Evolutionary conservation across 192 early-diverging fungal species (phyloP).

Genomic region (Bifiguratus adelaidae): DNA sequence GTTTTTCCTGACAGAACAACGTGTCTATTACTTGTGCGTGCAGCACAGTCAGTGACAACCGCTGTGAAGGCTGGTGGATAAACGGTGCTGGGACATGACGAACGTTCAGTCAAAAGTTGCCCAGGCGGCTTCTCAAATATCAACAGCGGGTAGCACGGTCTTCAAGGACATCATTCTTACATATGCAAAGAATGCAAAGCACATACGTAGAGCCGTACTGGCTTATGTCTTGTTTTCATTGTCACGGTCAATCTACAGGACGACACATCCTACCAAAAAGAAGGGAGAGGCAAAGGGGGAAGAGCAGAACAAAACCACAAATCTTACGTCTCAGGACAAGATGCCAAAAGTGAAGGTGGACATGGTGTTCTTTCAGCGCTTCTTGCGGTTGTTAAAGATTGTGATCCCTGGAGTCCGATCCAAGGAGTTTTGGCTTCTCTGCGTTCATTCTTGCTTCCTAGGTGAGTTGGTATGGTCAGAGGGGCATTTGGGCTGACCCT

Average conservation of each 20-base stretch:
- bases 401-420: conserved; percentile 76
- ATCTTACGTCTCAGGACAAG: neutral
- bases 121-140: neutral
- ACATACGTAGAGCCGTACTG: conserved; percentile 25
- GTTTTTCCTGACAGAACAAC: too few relatives aligned
- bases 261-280: neutral
- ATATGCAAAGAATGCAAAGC: conserved; percentile 21
- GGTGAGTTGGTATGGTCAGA: too few relatives aligned
- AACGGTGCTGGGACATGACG: conserved; percentile 21
- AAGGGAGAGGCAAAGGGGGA: neutral
- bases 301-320: neutral
- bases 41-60: too few relatives aligned
- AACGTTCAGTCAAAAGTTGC: conserved; percentile 17
- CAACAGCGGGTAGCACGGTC: neutral
- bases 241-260: conserved; percentile 4
- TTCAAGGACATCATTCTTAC: neutral
- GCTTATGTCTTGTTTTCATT: conserved; percentile 20
- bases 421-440: conserved; percentile 80
- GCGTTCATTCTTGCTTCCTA: conserved; percentile 77
- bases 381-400: conserved; percentile 65
- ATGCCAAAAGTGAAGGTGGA: conserved; percentile 25
- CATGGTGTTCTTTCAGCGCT: conserved; percentile 35
- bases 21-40: too few relatives aligned
- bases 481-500: too few relatives aligned
- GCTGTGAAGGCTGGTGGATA: too few relatives aligned